Percentiles rank a stretch among this genome's conserved stretches.
These are phyloP conservation scores for Serendipita sp. DNA, from an alignment of 768 basidiomycete species.

Conservation along the genomic window DNA sequence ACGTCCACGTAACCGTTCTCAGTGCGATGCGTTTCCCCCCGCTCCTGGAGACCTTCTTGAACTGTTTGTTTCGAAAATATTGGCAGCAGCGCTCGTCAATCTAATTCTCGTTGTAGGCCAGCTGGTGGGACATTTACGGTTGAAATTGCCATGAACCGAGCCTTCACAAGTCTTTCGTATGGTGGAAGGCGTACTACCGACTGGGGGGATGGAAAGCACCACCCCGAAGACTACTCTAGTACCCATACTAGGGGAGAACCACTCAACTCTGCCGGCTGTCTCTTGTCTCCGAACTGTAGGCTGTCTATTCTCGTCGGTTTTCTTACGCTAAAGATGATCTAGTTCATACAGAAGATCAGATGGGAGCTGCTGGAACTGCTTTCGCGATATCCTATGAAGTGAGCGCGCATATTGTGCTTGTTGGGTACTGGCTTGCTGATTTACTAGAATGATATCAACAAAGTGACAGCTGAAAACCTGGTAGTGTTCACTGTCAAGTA, in stretches of 20 bases:
- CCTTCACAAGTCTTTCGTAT: constrained; percentile 6
- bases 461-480: constrained; percentile 4
- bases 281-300: neutral
- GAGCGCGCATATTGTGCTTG: neutral
- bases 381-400: constrained; percentile 8
- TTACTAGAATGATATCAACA: neutral
- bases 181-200: neutral
- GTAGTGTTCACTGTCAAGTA: constrained; percentile 7
- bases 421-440: neutral
- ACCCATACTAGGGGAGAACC: neutral
- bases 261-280: neutral
- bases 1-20: neutral
- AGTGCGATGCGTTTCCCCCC: constrained; percentile 5
- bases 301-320: neutral
- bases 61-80: neutral
- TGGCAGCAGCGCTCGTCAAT: neutral
- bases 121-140: constrained; percentile 6
- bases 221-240: neutral
- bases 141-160: constrained; percentile 7
- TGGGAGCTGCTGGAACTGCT: constrained; percentile 3
- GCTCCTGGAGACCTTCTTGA: neutral
- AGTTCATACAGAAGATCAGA: neutral
- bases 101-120: neutral
- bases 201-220: neutral
- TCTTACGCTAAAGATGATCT: neutral